Conservation (phyloP, 2,329 filamentous ascomycete species). For the Claviceps digitariae region DNA sequence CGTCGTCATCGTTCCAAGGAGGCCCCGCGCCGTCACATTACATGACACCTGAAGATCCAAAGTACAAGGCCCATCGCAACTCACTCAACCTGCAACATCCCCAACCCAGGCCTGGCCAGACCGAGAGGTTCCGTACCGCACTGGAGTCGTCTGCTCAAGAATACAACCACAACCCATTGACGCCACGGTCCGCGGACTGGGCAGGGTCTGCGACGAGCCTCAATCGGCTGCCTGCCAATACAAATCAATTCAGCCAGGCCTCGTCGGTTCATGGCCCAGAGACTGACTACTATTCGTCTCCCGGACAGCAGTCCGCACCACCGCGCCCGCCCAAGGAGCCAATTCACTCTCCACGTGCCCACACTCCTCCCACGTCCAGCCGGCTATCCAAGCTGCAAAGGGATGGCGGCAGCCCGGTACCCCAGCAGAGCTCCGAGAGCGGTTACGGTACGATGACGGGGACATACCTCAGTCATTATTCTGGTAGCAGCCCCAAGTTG, state of each 20-base stretch:
- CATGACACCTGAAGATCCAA: constrained; percentile 51
- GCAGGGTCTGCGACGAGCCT: constrained; percentile 47
- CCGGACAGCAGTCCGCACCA: constrained; percentile 29
- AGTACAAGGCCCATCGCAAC: constrained; percentile 72
- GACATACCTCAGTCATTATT: constrained; percentile 35
- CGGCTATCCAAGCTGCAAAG: constrained; percentile 35
- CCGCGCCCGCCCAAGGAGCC: constrained; percentile 52
- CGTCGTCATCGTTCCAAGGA: constrained; percentile 3
- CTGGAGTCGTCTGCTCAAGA: constrained; percentile 61
- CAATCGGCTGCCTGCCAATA: constrained; percentile 33
- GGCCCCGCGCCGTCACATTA: constrained; percentile 34
- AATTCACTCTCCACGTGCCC: constrained; percentile 27
- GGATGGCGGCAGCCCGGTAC: constrained; percentile 42
- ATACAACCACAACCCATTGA: constrained; percentile 48
- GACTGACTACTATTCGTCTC: constrained; percentile 33
- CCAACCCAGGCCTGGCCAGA: constrained; percentile 61
- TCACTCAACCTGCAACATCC: constrained; percentile 70
- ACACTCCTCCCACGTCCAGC: constrained; percentile 32
- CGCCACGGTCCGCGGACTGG: constrained; percentile 49
- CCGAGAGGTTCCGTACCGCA: constrained; percentile 58
- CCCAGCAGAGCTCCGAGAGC: constrained; percentile 41
- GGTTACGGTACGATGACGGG: constrained; percentile 37
- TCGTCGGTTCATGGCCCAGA: constrained; percentile 22
- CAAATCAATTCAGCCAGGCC: constrained; percentile 34
- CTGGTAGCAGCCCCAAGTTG: constrained; percentile 39